Evolutionary conservation across 176 grass and related monocot species (phyloP).

Genomic region (Zizania latifolia): DNA sequence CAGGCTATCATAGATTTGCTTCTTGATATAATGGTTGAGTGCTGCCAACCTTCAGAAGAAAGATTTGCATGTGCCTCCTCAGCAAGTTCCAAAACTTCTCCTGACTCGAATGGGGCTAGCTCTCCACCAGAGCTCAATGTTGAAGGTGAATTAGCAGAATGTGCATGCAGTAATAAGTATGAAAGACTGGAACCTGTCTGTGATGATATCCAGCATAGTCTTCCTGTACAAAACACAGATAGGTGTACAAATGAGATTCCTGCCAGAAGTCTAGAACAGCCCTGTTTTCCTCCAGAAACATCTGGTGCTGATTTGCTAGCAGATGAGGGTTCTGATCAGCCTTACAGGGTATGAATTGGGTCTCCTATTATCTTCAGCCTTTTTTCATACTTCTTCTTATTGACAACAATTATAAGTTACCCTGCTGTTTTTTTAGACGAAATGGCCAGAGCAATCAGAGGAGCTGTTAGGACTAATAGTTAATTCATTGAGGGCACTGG

Average conservation of each 20-base stretch:
- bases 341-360: slow-evolving; percentile 41
- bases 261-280: slow-evolving; percentile 36
- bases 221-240: slow-evolving; percentile 33
- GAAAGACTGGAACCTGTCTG: slow-evolving; percentile 25
- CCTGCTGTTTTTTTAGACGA: slow-evolving; percentile 49
- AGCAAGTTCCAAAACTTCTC: slow-evolving; percentile 53
- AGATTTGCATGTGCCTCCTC: slow-evolving; percentile 42
- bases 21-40: slow-evolving; percentile 96
- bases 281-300: slow-evolving; percentile 38
- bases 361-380: slow-evolving; percentile 16
- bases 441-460: slow-evolving; percentile 84
- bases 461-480: slow-evolving; percentile 85
- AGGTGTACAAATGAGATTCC: slow-evolving; percentile 34
- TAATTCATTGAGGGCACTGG: slow-evolving; percentile 69
- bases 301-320: slow-evolving; percentile 39
- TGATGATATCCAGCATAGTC: slow-evolving; percentile 32
- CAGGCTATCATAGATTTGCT: slow-evolving; percentile 94
- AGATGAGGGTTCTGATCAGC: slow-evolving; percentile 43
- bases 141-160: slow-evolving; percentile 43
- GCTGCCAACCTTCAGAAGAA: slow-evolving; percentile 78
- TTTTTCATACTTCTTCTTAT: slow-evolving; percentile 22
- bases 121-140: slow-evolving; percentile 48
- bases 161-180: slow-evolving; percentile 37
- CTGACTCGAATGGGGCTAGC: slow-evolving; percentile 51
- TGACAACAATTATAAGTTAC: slow-evolving; percentile 30